These are phyloP conservation scores for Prunus davidiana DNA, from an alignment of 306 rosid genomes.

Conservation along the genomic window DNA sequence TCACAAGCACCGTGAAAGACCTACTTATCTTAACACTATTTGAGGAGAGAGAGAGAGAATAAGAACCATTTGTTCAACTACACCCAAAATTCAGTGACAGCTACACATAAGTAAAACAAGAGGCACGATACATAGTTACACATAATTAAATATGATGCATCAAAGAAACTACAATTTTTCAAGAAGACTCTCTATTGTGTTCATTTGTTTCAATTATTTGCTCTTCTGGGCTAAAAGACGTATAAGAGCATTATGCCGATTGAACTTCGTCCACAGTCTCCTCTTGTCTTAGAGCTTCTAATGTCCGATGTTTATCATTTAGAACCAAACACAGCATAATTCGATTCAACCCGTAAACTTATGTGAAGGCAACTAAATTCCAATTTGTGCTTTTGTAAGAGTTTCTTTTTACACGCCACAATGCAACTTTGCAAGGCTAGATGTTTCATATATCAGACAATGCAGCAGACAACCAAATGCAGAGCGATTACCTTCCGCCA, in stretches of 20 bases:
- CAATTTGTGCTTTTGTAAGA: background rate
- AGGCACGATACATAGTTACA: background rate
- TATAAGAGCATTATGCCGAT: background rate
- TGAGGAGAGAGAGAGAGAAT: background rate
- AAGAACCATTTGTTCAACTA: background rate
- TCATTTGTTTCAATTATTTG: background rate
- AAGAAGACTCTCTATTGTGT: background rate
- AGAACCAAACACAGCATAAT: background rate
- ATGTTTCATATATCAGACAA: conserved; percentile 14
- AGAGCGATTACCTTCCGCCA: conserved; percentile 81
- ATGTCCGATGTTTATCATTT: background rate
- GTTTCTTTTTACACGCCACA: background rate
- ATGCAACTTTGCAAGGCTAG: conserved; percentile 16
- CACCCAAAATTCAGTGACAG: background rate
- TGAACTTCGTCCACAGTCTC: background rate
- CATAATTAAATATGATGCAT: background rate
- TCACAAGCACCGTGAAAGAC: background rate
- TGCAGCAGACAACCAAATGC: conserved; percentile 20
- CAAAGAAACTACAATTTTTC: background rate
- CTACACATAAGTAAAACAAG: background rate
- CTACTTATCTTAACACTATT: background rate
- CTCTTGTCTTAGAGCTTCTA: background rate
- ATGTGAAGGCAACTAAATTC: background rate
- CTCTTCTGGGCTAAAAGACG: background rate
- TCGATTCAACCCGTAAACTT: background rate